Percentiles rank a stretch among this genome's conserved stretches.
Conservation (phyloP, 768 basidiomycete genomes). For the Basidioascus undulatus region DNA sequence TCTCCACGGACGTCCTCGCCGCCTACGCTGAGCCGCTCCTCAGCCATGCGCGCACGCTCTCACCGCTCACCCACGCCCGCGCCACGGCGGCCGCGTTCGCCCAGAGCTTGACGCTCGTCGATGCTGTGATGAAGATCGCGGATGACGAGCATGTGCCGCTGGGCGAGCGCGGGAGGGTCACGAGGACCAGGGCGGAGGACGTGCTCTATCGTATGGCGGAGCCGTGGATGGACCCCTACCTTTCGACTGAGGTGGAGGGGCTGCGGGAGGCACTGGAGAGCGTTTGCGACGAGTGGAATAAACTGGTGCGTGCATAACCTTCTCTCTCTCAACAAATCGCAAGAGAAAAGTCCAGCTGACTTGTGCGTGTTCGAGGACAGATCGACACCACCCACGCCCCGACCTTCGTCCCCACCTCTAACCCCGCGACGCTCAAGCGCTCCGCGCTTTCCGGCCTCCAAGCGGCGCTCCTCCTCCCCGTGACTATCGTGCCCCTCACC, state of each 20-base stretch:
- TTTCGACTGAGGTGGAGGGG: slow-evolving; percentile 73
- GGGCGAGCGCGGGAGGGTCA: no score
- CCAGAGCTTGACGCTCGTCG: slow-evolving; percentile 68
- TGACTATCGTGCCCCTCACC: slow-evolving; percentile 80
- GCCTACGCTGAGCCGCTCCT: slow-evolving; percentile 68
- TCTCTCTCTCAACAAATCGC: neutral
- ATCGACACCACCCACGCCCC: slow-evolving; percentile 9
- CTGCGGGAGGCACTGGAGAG: slow-evolving; percentile 47
- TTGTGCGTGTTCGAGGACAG: neutral
- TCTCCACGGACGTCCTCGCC: slow-evolving; percentile 63
- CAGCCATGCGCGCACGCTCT: slow-evolving; percentile 48
- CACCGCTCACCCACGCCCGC: slow-evolving; percentile 45
- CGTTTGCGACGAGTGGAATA: slow-evolving; percentile 61
- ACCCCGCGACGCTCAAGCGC: slow-evolving; percentile 75
- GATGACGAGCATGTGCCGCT: slow-evolving; percentile 18
- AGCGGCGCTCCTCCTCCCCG: slow-evolving; percentile 66
- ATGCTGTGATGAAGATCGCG: slow-evolving; percentile 38
- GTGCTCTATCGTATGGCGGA: slow-evolving; percentile 87
- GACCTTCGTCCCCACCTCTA: slow-evolving; percentile 58
- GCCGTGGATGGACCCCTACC: slow-evolving; percentile 87
- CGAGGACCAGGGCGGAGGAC: slow-evolving; percentile 42
- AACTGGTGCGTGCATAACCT: slow-evolving; percentile 26
- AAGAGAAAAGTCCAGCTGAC: neutral
- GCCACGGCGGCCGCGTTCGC: slow-evolving; percentile 75
- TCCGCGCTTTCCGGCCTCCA: slow-evolving; percentile 83